A percentile compares a stretch with the other conserved stretches of the same genome.
Conservation (phyloP, 2,329 filamentous ascomycete species). For the Calonectria pseudoreteaudii region DNA sequence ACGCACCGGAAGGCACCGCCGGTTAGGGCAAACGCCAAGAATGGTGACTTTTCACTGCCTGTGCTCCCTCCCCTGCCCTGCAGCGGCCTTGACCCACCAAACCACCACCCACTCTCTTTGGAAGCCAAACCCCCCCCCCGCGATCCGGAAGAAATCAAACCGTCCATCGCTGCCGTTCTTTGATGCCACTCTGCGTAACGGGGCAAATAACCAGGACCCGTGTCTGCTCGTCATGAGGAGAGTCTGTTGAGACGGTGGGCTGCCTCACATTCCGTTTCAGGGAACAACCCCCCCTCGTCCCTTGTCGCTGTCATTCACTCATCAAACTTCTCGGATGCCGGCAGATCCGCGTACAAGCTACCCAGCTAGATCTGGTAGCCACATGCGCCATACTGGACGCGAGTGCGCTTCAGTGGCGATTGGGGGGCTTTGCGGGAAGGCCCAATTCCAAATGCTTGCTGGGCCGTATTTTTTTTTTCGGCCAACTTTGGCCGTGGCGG, state of each 20-base stretch:
- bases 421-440: not conserved
- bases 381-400: conserved; percentile 25
- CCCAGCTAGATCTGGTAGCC: not conserved
- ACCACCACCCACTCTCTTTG: not conserved
- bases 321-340: conserved; percentile 9
- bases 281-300: not conserved
- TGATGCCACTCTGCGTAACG: not conserved
- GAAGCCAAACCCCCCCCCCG: conserved; percentile 18
- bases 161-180: not conserved
- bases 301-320: not conserved
- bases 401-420: conserved; percentile 10
- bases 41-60: not conserved
- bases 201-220: not conserved
- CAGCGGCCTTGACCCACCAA: conserved; percentile 1
- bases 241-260: not conserved
- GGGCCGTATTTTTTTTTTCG: not conserved
- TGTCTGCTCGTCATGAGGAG: not conserved
- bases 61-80: not conserved
- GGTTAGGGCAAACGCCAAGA: not conserved
- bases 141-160: conserved; percentile 8
- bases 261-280: conserved; percentile 21
- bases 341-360: conserved; percentile 8
- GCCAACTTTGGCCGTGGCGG: conserved; percentile 1
- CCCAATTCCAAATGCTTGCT: not conserved
- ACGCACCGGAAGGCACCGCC: not conserved